Percentiles rank a stretch among this genome's conserved stretches.
Evolutionary conservation across 176 grass and related monocot species (phyloP).

Genomic region (Musa schizocarpa): DNA sequence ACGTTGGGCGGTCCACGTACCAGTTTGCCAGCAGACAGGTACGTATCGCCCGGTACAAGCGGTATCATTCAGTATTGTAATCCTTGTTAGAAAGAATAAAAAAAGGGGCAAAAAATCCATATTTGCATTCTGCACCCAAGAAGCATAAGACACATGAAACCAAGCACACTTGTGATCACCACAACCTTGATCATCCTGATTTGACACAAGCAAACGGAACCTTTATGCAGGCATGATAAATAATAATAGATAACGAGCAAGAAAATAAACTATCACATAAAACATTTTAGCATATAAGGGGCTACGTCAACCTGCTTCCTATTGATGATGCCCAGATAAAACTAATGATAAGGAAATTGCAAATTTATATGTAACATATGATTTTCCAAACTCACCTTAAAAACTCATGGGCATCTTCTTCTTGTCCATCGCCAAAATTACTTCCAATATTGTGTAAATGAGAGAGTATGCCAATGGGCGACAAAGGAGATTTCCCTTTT

Average conservation of each 20-base stretch:
- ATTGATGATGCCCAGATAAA: background rate
- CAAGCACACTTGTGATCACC: background rate
- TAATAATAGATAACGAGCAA: no score
- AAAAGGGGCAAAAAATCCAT: constrained; percentile 45
- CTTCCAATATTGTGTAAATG: constrained; percentile 46
- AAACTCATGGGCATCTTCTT: constrained; percentile 97
- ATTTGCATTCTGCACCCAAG: background rate
- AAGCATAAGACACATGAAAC: background rate
- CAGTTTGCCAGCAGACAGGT: no score
- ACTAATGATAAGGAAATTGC: background rate
- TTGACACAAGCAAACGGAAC: background rate
- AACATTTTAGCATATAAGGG: no score
- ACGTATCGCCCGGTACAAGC: no score
- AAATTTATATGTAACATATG: background rate
- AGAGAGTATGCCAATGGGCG: constrained; percentile 62
- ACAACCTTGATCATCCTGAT: background rate
- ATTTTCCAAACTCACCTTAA: constrained; percentile 43
- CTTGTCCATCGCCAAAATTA: constrained; percentile 38
- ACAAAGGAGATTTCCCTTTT: constrained; percentile 37
- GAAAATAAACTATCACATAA: background rate
- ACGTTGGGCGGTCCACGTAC: no score
- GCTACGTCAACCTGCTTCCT: no score
- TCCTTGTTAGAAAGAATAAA: no score
- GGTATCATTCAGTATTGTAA: no score
- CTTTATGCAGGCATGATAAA: no score